Evolutionary conservation across 2,329 filamentous ascomycete genomes (phyloP), one percentile per base, ranked within the genome.

Genomic region (Aspergillus sp.): DNA sequence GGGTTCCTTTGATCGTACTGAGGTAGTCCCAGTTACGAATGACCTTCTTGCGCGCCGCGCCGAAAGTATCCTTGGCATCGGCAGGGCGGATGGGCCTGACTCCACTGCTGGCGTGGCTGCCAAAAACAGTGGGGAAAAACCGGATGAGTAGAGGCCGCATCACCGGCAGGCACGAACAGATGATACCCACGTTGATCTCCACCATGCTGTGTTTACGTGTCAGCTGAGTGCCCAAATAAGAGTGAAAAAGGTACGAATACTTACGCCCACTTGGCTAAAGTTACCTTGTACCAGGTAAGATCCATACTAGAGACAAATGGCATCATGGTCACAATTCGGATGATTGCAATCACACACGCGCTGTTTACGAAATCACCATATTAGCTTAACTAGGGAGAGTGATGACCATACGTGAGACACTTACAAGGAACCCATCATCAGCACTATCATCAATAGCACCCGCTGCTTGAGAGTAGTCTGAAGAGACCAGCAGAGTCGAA

Each of bases 131-230:
- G 15, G 61, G 60, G 41, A 60, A 50, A 15, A 38, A 12, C 7
- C 39, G 61, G 13, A 57, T 21, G 1, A 64, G 21, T 3, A 64
- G 55, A 4, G 63, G 63, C 9, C 63, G 63, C 30, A 64, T 38
- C 10, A 48, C 45, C 5, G 63, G 63, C 4, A 64, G 63, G 23
- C 60, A 63, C 15, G 63, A 55, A 15, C 60, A 64, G 25, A 64
- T 63, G 36, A 64, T 64, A 7, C 63, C 60, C n/a, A 65, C 61
- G 23, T 65, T 65, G 36, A 65, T 61, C 36, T 65, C 63, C 15
- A 65, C 58, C 63, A 65, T 63, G 1, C 63, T 63, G 30, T 61
- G 30, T 23, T 4, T 2, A 23, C n/a, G 30, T 7, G 13, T 45
- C 21, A 45, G 41, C 3, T 15, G 41, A 36, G 5, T 5, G 12